Evolutionary conservation across 257 asterid genomes (phyloP).

Genomic region (Solanum ahanhuiri): DNA sequence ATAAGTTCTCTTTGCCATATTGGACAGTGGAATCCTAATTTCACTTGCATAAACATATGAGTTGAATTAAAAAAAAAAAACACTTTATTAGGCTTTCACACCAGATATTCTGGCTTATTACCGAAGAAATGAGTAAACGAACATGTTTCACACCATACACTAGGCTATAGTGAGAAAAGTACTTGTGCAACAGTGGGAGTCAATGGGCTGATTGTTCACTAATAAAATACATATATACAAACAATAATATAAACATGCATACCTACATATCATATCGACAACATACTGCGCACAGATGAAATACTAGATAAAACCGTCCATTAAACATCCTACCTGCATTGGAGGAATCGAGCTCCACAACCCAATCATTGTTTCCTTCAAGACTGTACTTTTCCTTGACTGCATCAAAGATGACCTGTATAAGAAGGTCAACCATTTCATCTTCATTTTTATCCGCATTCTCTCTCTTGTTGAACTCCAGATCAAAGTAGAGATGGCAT

Average conservation of each 20-base stretch:
- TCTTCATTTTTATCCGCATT: slow-evolving; percentile 64
- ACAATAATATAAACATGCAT: background rate
- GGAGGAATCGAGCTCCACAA: slow-evolving; percentile 88
- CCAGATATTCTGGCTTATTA: background rate
- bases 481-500: slow-evolving; percentile 93
- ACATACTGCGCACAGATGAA: background rate
- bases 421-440: slow-evolving; percentile 91
- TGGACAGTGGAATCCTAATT: background rate
- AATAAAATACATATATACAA: background rate
- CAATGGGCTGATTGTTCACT: background rate
- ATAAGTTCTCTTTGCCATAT: background rate
- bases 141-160: background rate
- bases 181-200: background rate
- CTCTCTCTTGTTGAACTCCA: slow-evolving; percentile 69
- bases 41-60: background rate
- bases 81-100: background rate
- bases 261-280: background rate
- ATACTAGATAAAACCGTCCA: background rate
- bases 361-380: slow-evolving; percentile 53
- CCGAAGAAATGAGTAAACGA: background rate
- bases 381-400: slow-evolving; percentile 62
- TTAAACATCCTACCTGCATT: slow-evolving; percentile 44
- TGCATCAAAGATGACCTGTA: slow-evolving; percentile 52
- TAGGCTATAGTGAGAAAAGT: background rate
- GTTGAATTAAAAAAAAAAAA: background rate